Conservation (phyloP, 305 asterid genomes). For the Solanum aculeatissimum region DNA sequence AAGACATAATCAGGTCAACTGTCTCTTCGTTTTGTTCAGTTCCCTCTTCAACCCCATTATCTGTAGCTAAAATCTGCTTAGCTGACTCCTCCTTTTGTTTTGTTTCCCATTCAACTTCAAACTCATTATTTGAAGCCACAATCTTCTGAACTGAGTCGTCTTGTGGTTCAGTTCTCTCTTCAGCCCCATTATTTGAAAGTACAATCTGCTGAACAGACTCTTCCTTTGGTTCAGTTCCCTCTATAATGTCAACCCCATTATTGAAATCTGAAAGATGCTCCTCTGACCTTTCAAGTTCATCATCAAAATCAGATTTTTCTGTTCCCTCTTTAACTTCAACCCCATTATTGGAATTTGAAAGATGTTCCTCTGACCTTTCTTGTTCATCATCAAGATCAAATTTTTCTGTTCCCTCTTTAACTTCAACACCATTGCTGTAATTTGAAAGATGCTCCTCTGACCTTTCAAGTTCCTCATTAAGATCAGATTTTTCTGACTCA, state of each 20-base stretch:
- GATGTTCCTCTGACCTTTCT: background rate
- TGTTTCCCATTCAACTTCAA: background rate
- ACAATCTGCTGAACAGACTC: background rate
- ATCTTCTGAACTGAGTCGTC: background rate
- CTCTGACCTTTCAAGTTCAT: background rate
- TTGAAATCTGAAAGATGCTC: conserved; percentile 9
- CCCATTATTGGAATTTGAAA: conserved; percentile 10
- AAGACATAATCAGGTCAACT: background rate
- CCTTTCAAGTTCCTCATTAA: background rate
- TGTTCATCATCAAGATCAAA: background rate
- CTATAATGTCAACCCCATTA: background rate
- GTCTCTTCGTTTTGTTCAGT: background rate
- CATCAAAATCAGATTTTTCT: conserved; percentile 1
- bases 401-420: background rate
- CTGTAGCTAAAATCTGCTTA: background rate
- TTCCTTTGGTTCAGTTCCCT: background rate
- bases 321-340: background rate
- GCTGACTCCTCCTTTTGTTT: background rate
- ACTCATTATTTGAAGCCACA: background rate
- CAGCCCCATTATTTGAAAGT: background rate
- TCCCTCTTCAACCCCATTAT: background rate
- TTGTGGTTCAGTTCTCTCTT: background rate
- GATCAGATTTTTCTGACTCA: conserved; percentile 4
- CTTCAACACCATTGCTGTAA: background rate
- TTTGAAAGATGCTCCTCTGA: background rate